Base-by-base conservation (phyloP, 148 eudicot genomes). In the Rhododendron vialii region DNA sequence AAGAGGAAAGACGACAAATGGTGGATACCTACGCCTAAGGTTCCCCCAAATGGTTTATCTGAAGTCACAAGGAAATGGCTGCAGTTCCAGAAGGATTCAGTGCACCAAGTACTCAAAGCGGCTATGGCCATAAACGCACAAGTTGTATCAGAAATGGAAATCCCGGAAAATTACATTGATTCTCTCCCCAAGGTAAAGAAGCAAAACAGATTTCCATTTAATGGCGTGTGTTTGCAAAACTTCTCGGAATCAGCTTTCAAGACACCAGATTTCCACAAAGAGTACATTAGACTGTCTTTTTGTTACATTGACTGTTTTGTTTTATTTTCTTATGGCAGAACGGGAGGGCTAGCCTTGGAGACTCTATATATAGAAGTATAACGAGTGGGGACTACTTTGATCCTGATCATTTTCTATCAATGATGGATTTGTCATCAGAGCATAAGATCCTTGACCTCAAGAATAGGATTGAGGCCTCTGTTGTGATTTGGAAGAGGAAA, bases 91-190 rank as follows among this genome's bases (percentile, higher is more conserved):
- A 95, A 94, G 91, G 95, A 95, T 74, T 90, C 93, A 0, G 95
- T 94, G 41, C 91, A 91, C 89, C 98, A 95, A 85, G 95, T 95
- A 47, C 92, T 91, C 26, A 95, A 95, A 90, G 98, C 96, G 4
- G 90, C 98, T 41, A 94, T 95, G 98, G 98, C 96, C 61, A 95
- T 93, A 55, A 94, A 95, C 57, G 93, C 98, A 63, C 98, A 94
- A 89, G 89, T 93, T 48, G 71, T 95, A 17, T 77, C 93, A 6
- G 95, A 95, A 77, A 95, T 95, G 96, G 93, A 89, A 73, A 92
- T 92, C 81, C 96, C 98, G 0, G 95, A 94, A 83, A 89, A 85
- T 88, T 95, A 95, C 92, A 91, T 95, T 17, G 96, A 95, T 7
- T 84, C 93, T 69, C 88, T 95, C 80, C 98, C 96, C 17, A 95